Percentiles rank a stretch among this genome's conserved stretches.
Conservation (phyloP, 2,329 filamentous ascomycete species). For the Trichoderma afroharzianum region DNA sequence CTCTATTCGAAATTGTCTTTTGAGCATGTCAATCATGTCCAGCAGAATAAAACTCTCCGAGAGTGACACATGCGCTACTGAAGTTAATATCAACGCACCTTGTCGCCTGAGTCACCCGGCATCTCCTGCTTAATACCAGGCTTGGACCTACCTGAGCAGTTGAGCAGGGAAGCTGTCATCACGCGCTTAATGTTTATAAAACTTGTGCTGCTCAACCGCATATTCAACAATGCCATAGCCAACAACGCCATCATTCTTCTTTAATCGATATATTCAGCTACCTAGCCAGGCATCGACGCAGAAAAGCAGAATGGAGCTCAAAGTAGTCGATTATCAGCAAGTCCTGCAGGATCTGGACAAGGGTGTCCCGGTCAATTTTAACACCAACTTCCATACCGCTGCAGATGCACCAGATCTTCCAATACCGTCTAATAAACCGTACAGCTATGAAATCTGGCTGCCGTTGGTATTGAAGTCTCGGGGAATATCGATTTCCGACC, state of each 20-base stretch:
- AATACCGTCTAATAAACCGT: constrained; percentile 32
- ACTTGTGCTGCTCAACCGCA: background rate
- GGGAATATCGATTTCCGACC: constrained; percentile 21
- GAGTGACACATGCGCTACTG: background rate
- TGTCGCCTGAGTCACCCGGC: background rate
- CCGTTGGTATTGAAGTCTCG: constrained; percentile 37
- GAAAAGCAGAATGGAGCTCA: constrained; percentile 16
- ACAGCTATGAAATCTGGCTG: constrained; percentile 41
- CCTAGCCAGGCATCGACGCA: background rate
- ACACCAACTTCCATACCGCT: constrained; percentile 35
- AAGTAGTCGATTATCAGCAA: constrained; percentile 16
- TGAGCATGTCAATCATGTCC: background rate
- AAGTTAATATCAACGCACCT: background rate
- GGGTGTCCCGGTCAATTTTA: constrained; percentile 27
- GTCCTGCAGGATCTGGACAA: constrained; percentile 18
- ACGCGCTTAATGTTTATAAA: background rate
- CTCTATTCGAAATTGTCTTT: background rate
- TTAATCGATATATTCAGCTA: background rate
- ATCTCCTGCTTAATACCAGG: background rate
- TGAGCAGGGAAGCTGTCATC: background rate
- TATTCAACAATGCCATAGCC: background rate
- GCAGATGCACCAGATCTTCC: constrained; percentile 29
- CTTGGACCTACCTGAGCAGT: background rate
- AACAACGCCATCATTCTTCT: background rate
- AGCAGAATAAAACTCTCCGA: background rate